These are phyloP conservation scores for Aspergillus sp. DNA, from an alignment of 2,329 filamentous ascomycete species.

Conservation along the genomic window DNA sequence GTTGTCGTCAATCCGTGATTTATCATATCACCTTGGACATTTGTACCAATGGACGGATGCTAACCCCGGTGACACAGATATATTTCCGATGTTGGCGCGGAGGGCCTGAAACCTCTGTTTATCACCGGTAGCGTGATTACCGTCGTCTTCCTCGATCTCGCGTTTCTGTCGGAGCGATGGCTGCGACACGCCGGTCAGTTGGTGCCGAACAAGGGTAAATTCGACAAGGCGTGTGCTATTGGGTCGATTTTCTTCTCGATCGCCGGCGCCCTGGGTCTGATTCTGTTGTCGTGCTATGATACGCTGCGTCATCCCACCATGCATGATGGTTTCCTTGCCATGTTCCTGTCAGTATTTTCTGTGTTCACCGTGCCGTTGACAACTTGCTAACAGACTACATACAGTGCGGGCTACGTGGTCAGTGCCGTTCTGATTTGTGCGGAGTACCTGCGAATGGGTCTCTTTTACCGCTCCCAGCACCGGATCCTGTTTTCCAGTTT, in stretches of 20 bases:
- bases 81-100: constrained; percentile 51
- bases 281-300: constrained; percentile 79
- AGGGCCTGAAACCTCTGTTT: constrained; percentile 53
- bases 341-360: constrained; percentile 58
- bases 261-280: constrained; percentile 68
- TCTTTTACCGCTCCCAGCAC: constrained; percentile 63
- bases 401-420: constrained; percentile 63
- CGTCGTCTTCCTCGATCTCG: constrained; percentile 69
- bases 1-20: constrained; percentile 5
- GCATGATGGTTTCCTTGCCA: constrained; percentile 67
- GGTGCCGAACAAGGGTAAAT: constrained; percentile 54
- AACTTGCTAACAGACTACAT: background rate
- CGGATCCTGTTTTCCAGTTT: constrained; percentile 69
- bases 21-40: background rate
- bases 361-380: too few species aligned
- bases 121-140: constrained; percentile 55
- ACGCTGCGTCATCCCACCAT: constrained; percentile 57
- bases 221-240: constrained; percentile 33
- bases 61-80: constrained; percentile 20
- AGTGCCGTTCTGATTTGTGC: constrained; percentile 81
- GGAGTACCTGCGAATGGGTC: constrained; percentile 80
- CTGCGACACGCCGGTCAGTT: constrained; percentile 74
- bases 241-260: constrained; percentile 53
- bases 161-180: constrained; percentile 75
- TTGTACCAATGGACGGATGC: constrained; percentile 1